Evolutionary conservation across 192 early-diverging fungal genomes (phyloP).

Genomic region (Gonapodya prolifera): DNA sequence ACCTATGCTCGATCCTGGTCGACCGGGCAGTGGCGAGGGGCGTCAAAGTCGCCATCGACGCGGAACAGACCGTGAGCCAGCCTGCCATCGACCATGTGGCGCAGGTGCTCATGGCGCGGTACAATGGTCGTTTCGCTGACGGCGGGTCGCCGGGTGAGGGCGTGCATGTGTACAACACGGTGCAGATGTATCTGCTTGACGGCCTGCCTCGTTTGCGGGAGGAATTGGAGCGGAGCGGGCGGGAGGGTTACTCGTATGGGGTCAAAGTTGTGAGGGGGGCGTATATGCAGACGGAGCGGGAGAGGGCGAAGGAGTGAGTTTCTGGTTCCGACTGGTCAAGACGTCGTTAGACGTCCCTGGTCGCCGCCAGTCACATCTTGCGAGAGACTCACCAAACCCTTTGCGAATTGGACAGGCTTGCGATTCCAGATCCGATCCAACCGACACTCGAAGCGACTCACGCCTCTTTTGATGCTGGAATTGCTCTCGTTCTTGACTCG

Average conservation of each 20-base stretch:
- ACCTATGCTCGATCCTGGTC: no score
- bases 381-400: no score
- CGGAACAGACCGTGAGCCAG: slow-evolving; percentile 91
- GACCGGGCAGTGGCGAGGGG: slow-evolving; percentile 42
- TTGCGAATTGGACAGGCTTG: no score
- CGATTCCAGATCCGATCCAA: slow-evolving; percentile 75
- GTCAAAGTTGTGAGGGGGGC: slow-evolving; percentile 83
- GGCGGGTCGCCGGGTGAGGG: no score
- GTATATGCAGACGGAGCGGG: no score
- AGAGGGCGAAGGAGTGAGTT: no score
- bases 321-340: no score
- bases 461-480: slow-evolving; percentile 63
- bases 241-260: slow-evolving; percentile 64
- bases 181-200: slow-evolving; percentile 86
- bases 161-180: slow-evolving; percentile 86
- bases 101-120: slow-evolving; percentile 50
- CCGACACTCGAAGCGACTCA: slow-evolving; percentile 69
- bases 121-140: no score
- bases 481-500: slow-evolving; percentile 53
- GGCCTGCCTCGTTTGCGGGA: slow-evolving; percentile 41
- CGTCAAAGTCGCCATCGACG: slow-evolving; percentile 79
- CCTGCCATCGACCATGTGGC: slow-evolving; percentile 78
- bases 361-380: no score
- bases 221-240: slow-evolving; percentile 52
- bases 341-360: no score